Evolutionary conservation across 306 rosid genomes (phyloP), one percentile per base, ranked within the genome.

Genomic region (Aeschynomene evenia): DNA sequence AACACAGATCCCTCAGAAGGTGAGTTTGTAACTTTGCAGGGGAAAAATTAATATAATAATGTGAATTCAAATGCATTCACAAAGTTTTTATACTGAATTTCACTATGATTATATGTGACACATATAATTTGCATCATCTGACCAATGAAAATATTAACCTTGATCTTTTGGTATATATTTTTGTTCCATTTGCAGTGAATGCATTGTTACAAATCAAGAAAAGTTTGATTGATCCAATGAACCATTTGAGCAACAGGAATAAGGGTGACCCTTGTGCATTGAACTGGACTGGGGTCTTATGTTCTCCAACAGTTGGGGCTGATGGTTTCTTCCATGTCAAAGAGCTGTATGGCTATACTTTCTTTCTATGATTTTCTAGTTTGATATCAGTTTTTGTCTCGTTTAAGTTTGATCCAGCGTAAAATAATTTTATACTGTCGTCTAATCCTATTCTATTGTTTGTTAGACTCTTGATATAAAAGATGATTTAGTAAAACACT

Each of bases 1-100:
- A 34, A 12, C 65, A 85, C 88, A 59, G 69, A 84, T 68, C 91
- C 94, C 75, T 84, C 91, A 3, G 97, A 91, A 87, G 96, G 97
- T 91, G 55, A 83, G 2, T 63, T 48, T 21, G 18, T 22, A 45
- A 15, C n/a, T n/a, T n/a, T n/a, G n/a, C n/a, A n/a, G n/a, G n/a
- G n/a, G n/a, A n/a, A n/a, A n/a, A n/a, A n/a, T n/a, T n/a, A n/a
- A n/a, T n/a, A n/a, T n/a, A n/a, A n/a, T n/a, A n/a, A n/a, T n/a
- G n/a, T n/a, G n/a, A n/a, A n/a, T n/a, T n/a, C 40, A 34, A 1
- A 37, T 37, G 43, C n/a, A 37, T 37, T 37, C 43, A 37, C 43
- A 37, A 10, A 37, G 43, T 37, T 37, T 2, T 9, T 14, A 37
- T 62, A 16, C n/a, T n/a, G 59, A 72, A 52, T 78, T 67, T 58